Conservation (phyloP, 2,329 filamentous ascomycete genomes). For the Graphiopsis chlorocephala region DNA sequence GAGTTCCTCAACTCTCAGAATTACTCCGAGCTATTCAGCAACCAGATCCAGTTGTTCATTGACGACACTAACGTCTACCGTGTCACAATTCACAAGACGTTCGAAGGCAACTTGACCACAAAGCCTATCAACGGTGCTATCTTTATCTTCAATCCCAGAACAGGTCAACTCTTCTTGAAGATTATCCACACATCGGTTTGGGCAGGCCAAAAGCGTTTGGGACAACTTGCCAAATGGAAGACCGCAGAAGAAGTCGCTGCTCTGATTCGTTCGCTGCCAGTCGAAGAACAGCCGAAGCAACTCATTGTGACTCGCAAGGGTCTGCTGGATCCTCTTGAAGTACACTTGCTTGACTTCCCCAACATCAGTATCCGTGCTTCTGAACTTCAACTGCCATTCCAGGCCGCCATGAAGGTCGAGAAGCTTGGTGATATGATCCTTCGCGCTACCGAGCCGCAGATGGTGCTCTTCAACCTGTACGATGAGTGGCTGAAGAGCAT, state of each 20-base stretch:
- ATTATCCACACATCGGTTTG: constrained; percentile 99
- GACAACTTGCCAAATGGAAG: constrained; percentile 98
- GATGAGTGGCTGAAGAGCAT: constrained; percentile 99
- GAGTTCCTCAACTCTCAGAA: constrained; percentile 99
- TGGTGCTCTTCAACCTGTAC: constrained; percentile 98
- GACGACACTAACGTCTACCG: constrained; percentile 99
- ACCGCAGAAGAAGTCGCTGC: constrained; percentile 99
- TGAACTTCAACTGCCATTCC: constrained; percentile 95
- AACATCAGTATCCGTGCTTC: constrained; percentile 98
- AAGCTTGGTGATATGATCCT: constrained; percentile 99
- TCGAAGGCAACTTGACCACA: constrained; percentile 97
- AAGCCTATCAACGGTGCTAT: constrained; percentile 99
- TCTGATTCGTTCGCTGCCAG: constrained; percentile 88
- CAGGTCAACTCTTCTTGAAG: constrained; percentile 95
- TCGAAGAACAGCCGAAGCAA: constrained; percentile 98
- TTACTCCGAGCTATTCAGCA: constrained; percentile 98
- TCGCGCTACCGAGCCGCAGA: constrained; percentile 96
- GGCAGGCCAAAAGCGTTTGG: constrained; percentile 98
- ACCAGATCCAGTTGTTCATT: constrained; percentile 97
- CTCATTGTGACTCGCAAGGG: constrained; percentile 97
- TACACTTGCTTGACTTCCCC: constrained; percentile 95
- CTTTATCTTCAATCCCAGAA: constrained; percentile 99
- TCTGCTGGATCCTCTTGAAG: constrained; percentile 92
- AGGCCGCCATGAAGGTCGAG: constrained; percentile 99
- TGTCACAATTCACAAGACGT: constrained; percentile 99